phyloP scores from a whole-genome alignment of 352 stramenopile genomes.

The Phytopythium kandeliae region DNA sequence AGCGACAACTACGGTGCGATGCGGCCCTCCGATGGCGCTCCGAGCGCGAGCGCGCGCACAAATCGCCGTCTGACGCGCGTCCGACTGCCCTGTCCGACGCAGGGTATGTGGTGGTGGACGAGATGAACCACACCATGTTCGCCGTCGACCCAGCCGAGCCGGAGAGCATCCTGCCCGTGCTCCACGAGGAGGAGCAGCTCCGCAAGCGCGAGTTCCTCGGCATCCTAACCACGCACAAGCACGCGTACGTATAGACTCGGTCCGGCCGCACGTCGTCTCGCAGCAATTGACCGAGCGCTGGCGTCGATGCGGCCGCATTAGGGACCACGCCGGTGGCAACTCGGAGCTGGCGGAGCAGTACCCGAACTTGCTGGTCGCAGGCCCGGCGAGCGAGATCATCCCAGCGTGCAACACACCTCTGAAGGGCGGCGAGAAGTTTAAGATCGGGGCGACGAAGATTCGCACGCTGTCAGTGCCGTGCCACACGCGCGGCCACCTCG shows the following conservation, averaged over 20 bases:
- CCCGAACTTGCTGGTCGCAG: slow-evolving; percentile 56
- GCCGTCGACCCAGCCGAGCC: slow-evolving; percentile 69
- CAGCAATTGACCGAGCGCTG: too few species aligned
- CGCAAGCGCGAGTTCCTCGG: slow-evolving; percentile 70
- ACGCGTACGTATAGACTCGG: slow-evolving; percentile 48
- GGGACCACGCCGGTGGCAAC: slow-evolving; percentile 81
- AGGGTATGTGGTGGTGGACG: slow-evolving; percentile 79
- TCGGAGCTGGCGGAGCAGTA: slow-evolving; percentile 57
- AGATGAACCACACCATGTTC: slow-evolving; percentile 83
- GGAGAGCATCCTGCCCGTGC: slow-evolving; percentile 48
- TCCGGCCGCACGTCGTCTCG: neutral
- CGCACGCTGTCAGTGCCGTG: slow-evolving; percentile 76
- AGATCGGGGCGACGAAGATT: slow-evolving; percentile 65
- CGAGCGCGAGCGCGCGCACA: neutral
- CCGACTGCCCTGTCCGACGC: neutral
- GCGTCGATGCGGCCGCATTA: slow-evolving; percentile 9
- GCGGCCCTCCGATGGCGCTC: neutral
- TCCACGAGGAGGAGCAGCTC: slow-evolving; percentile 61
- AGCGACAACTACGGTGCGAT: slow-evolving; percentile 72
- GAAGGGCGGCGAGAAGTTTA: slow-evolving; percentile 77
- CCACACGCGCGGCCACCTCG: slow-evolving; percentile 81
- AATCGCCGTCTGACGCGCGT: neutral
- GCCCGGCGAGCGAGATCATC: slow-evolving; percentile 71
- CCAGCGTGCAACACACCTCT: slow-evolving; percentile 60
- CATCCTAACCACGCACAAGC: slow-evolving; percentile 93